Base-by-base conservation (phyloP, 495 filamentous ascomycete genomes). In the Penicillium flavigenum region DNA sequence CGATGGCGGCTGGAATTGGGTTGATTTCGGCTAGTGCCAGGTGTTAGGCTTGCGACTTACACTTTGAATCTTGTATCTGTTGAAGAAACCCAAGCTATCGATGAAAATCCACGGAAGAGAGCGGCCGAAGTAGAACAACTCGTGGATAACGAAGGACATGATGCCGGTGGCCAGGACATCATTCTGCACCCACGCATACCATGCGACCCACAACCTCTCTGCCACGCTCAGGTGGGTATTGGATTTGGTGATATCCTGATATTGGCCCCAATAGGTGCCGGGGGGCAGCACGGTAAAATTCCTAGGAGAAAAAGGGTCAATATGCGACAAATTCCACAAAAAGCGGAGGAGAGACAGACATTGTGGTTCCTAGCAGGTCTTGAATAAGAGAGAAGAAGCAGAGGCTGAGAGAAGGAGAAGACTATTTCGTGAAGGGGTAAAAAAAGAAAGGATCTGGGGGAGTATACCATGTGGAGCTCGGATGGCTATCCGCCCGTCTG, bases 101-200 rank as follows among this genome's bases (percentile, higher is more conserved):
- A 95, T 90, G 57, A 95, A 83, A 59, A 93, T 86, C 87, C 91
- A 96, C 2, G 91, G 91, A 36, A 95, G 65, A 55, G 85, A 89
- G 45, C 91, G 79, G 55, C 91, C 91, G 68, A 96, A 96, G 79
- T 96, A 96, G 61, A 96, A 79, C 22, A 83, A 19, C 73, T 96
- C 91, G 72, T 96, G 91, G 84, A 95, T 90, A 57, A 85, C 69
- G 73, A 96, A 96, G 57, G 88, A 92, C 87, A 95, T 85, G 74
- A 96, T 89, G 44, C 90, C 91, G n/a, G 91, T 96, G 48, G 91
- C 91, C 48, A 96, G 85, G 51, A 86, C 83, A 76, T 96, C 91
- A 67, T 96, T 95, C 66, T 90, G 87, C 88, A 96, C 89, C 79
- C 84, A 96, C 24, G 90, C 82, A 71, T 95, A 96, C 91, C 91